Evolutionary conservation across 2,329 filamentous ascomycete species (phyloP).

Genomic region (Cercospora brassicicola): DNA sequence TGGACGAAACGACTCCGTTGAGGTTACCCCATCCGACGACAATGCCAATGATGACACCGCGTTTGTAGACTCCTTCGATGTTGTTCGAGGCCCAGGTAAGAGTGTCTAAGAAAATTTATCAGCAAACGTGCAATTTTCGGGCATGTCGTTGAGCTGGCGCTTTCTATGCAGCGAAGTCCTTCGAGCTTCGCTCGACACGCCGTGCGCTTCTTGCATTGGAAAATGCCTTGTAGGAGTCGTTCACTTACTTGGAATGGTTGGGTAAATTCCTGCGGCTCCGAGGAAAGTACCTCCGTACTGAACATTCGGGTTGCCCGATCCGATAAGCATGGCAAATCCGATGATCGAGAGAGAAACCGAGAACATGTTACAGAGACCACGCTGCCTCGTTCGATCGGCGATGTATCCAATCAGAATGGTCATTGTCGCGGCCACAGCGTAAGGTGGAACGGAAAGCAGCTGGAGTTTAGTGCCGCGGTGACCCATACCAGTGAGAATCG

Average conservation of each 20-base stretch:
- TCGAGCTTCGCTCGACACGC: not conserved
- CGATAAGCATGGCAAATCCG: conserved; percentile 78
- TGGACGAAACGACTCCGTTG: conserved; percentile 81
- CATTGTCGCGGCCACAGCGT: conserved; percentile 67
- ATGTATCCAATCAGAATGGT: conserved; percentile 70
- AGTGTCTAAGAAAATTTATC: conserved; percentile 52
- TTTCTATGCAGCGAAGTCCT: not conserved
- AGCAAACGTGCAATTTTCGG: not conserved
- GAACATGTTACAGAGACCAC: conserved; percentile 77
- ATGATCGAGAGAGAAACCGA: conserved; percentile 68
- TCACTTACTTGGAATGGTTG: conserved; percentile 64
- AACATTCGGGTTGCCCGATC: conserved; percentile 61
- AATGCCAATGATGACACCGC: conserved; percentile 80
- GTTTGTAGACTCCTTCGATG: conserved; percentile 84
- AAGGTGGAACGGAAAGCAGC: conserved; percentile 72
- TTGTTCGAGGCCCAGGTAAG: conserved; percentile 89
- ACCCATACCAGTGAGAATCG: conserved; percentile 42
- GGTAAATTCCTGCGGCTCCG: conserved; percentile 84
- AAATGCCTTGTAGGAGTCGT: not conserved
- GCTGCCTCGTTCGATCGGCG: conserved; percentile 70
- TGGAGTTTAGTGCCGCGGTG: conserved; percentile 65
- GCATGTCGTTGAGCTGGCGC: not conserved
- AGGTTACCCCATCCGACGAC: conserved; percentile 90
- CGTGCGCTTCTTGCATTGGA: too few relatives aligned
- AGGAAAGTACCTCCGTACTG: conserved; percentile 71